Conservation (phyloP, 345 rosid genomes). For the Nasturtium officinale region DNA sequence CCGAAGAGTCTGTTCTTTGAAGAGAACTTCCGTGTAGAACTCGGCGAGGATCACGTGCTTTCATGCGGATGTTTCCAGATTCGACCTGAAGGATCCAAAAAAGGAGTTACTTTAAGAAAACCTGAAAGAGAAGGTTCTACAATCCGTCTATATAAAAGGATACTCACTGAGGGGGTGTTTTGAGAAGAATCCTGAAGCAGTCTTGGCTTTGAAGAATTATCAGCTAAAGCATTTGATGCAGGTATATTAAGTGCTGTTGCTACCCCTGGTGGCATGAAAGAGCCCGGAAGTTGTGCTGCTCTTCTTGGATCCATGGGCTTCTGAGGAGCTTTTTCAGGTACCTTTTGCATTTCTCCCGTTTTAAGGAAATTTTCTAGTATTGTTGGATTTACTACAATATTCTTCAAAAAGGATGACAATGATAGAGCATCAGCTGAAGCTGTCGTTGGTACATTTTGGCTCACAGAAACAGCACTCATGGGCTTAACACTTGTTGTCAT, state of each 20-base stretch:
- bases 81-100: conserved; percentile 59
- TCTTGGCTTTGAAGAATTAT: conserved; percentile 55
- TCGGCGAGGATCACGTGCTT: conserved; percentile 98
- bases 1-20: conserved; percentile 56
- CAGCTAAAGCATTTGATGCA: conserved; percentile 48
- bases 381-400: conserved; percentile 76
- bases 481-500: conserved; percentile 41
- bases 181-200: conserved; percentile 51
- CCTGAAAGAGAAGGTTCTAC: neutral
- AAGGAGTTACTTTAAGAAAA: conserved; percentile 20
- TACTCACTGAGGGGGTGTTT: conserved; percentile 50
- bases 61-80: conserved; percentile 76
- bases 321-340: conserved; percentile 46
- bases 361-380: conserved; percentile 67
- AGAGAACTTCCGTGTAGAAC: conserved; percentile 60
- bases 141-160: conserved; percentile 20
- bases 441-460: conserved; percentile 44
- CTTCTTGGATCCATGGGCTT: conserved; percentile 46
- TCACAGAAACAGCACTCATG: conserved; percentile 42
- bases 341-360: conserved; percentile 71
- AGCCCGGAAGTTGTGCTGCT: conserved; percentile 47
- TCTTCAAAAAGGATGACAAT: conserved; percentile 62
- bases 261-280: conserved; percentile 49
- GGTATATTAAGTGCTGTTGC: conserved; percentile 44
- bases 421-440: conserved; percentile 44